These are phyloP conservation scores for Alternaria tenuissima DNA, from an alignment of 2,329 filamentous ascomycete genomes.

Conservation along the genomic window DNA sequence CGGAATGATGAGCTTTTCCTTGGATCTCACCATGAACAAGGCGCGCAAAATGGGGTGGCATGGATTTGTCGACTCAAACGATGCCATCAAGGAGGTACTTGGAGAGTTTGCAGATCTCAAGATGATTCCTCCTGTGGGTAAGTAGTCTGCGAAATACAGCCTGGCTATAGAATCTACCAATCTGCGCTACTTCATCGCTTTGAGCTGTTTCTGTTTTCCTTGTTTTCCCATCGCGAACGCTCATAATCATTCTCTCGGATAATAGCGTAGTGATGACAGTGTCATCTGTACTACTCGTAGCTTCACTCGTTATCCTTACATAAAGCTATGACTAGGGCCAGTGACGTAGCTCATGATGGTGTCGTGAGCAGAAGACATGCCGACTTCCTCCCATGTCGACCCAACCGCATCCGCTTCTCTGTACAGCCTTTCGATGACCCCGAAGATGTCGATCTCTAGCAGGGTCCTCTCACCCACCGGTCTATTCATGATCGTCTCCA, in stretches of 20 bases:
- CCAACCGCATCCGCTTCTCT: not conserved
- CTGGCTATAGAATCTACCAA: not conserved
- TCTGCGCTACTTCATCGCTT: not conserved
- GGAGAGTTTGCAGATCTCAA: slow-evolving; percentile 53
- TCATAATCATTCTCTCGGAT: not conserved
- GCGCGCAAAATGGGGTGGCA: slow-evolving; percentile 57
- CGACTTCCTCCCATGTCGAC: not conserved
- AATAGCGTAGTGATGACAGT: not conserved
- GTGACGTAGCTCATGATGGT: not conserved
- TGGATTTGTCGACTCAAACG: slow-evolving; percentile 57
- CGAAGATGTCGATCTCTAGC: not conserved
- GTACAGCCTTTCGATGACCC: not conserved
- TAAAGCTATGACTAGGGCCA: not conserved
- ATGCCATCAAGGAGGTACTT: slow-evolving; percentile 55
- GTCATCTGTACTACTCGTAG: not conserved
- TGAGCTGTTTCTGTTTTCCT: not conserved
- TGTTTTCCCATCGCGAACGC: not conserved
- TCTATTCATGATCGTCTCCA: not conserved
- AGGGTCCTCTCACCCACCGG: not conserved
- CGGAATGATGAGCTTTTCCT: slow-evolving; percentile 42
- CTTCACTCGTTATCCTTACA: not conserved
- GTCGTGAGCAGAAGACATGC: not conserved
- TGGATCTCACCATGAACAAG: slow-evolving; percentile 55
- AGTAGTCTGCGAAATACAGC: not conserved
- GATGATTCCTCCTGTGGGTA: slow-evolving; percentile 51